These are phyloP conservation scores for Hyaloscypha finlandica DNA, from an alignment of 495 filamentous ascomycete genomes.

Conservation along the genomic window DNA sequence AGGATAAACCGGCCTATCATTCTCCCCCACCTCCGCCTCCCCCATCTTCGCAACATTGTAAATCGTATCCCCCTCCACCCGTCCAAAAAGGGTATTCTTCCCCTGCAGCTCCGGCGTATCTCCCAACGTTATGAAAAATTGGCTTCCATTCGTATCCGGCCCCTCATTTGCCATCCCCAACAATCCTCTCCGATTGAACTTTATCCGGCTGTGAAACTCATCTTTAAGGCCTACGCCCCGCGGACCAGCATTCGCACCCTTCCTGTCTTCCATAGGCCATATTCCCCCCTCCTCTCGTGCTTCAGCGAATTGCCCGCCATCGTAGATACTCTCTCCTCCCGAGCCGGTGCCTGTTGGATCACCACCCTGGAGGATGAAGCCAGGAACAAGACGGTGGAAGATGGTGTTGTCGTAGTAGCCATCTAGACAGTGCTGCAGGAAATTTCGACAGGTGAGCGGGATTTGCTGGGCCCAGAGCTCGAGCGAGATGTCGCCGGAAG, in stretches of 20 bases:
- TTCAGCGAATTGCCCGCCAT: conserved; percentile 74
- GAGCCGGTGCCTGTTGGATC: conserved; percentile 82
- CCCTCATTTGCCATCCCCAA: conserved; percentile 90
- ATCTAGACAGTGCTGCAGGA: conserved; percentile 92
- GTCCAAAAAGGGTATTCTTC: conserved; percentile 91
- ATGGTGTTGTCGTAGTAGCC: conserved; percentile 91
- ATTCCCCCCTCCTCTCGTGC: conserved; percentile 45
- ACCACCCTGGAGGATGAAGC: conserved; percentile 92
- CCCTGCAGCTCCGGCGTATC: conserved; percentile 82
- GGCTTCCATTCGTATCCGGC: conserved; percentile 78
- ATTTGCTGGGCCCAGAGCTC: conserved; percentile 94
- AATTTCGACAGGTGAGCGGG: conserved; percentile 88
- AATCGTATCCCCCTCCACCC: conserved; percentile 90
- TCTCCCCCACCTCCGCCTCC: conserved; percentile 80
- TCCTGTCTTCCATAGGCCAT: conserved; percentile 64
- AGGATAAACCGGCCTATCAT: conserved; percentile 85
- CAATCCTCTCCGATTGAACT: conserved; percentile 88
- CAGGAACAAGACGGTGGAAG: conserved; percentile 90
- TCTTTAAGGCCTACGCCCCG: conserved; percentile 70
- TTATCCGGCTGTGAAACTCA: conserved; percentile 88
- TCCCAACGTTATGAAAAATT: conserved; percentile 93
- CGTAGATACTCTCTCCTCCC: conserved; percentile 89
- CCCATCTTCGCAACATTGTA: conserved; percentile 94
- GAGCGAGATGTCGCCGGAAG: conserved; percentile 82
- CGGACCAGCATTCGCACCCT: conserved; percentile 54